Percentiles rank a stretch among this genome's conserved stretches.
Evolutionary conservation across 805 yeast species (phyloP).

Genomic region (Metschnikowia hibisci): DNA sequence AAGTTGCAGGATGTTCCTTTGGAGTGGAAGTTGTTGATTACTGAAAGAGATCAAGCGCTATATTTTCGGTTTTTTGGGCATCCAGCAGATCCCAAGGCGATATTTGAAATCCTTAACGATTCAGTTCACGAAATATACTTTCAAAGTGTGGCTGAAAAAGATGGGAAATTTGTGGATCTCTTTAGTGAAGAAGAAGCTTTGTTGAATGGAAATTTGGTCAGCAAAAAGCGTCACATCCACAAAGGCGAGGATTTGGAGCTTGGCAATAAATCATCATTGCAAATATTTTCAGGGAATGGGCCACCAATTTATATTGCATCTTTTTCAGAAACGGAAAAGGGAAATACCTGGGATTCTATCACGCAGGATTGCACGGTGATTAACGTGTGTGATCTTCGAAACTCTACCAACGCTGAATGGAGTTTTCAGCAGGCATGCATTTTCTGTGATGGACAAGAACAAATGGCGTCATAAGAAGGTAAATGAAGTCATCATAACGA

Average conservation of each 20-base stretch:
- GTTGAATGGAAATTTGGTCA: neutral
- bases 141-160: neutral
- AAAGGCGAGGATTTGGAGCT: neutral
- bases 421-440: neutral
- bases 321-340: neutral
- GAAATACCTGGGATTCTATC: neutral
- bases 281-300: neutral
- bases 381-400: conserved; percentile 2
- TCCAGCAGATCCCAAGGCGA: neutral
- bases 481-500: too few species aligned
- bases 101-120: neutral
- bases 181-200: neutral
- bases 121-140: neutral
- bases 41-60: neutral
- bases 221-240: neutral
- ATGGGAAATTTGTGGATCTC: neutral
- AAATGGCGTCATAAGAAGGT: too few species aligned
- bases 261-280: neutral
- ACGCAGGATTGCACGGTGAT: neutral
- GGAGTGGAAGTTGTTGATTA: conserved; percentile 1
- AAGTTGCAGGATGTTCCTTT: neutral
- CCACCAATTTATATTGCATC: neutral
- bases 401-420: neutral
- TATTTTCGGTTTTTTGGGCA: conserved; percentile 1
- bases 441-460: neutral